Evolutionary conservation across 768 basidiomycete species (phyloP).

Genomic region (Lactifluus echinatus): DNA sequence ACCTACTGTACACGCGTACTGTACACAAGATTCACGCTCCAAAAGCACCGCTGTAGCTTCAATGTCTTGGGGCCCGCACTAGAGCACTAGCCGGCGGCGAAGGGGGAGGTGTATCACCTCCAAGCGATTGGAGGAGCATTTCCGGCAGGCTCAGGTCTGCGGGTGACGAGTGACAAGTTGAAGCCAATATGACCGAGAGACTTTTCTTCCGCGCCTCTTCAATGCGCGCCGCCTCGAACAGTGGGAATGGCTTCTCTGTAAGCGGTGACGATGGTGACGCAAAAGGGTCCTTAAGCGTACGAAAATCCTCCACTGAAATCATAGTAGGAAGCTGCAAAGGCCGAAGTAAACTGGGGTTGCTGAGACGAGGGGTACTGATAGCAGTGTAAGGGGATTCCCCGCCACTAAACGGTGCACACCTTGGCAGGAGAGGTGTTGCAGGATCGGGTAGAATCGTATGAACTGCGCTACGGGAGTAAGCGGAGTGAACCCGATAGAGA

Average conservation of each 20-base stretch:
- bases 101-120: slow-evolving; percentile 4
- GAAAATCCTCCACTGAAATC: slow-evolving; percentile 9
- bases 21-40: slow-evolving; percentile 15
- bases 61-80: slow-evolving; percentile 4
- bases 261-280: slow-evolving; percentile 10
- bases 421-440: neutral
- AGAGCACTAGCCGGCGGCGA: slow-evolving; percentile 9
- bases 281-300: slow-evolving; percentile 14
- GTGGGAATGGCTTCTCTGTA: slow-evolving; percentile 9
- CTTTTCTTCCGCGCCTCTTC: slow-evolving; percentile 13
- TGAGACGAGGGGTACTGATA: slow-evolving; percentile 3
- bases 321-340: neutral
- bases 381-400: neutral
- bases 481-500: neutral
- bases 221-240: slow-evolving; percentile 9
- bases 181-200: neutral
- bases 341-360: neutral
- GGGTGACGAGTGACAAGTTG: slow-evolving; percentile 11
- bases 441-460: slow-evolving; percentile 10
- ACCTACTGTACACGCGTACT: slow-evolving; percentile 8
- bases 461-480: slow-evolving; percentile 6
- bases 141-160: neutral
- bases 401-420: neutral
- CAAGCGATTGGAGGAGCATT: slow-evolving; percentile 1
- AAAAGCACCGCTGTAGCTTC: slow-evolving; percentile 14